Base-by-base conservation (phyloP, 2,329 filamentous ascomycete species). In the Botrytis squamosa region DNA sequence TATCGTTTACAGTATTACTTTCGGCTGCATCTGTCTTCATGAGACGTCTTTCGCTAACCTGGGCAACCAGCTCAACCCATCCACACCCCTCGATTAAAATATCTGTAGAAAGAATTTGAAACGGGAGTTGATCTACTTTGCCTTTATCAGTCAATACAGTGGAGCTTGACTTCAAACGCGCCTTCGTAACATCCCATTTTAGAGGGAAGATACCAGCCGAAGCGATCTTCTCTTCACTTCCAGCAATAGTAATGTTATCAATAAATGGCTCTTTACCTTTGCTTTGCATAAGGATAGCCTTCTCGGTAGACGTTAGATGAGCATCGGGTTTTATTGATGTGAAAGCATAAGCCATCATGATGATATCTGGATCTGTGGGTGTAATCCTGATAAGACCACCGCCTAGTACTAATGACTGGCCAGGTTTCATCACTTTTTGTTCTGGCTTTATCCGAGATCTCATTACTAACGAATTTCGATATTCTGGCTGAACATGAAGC, bases 31-130 rank as follows among this genome's bases (percentile, higher is more conserved):
- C 5, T 63, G 18, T 5, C 38, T 25, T 64, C 70, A 57, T 10
- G 33, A 55, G 46, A 74, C 86, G 84, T 79, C 83, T 87, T 25
- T 86, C 88, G 69, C 95, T 89, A 16, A 97, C 89, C 83, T 99
- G 95, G 4, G 91, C 91, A 0, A 90, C 91, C 59, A 99, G 82
- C 83, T 99, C 96, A 3, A 99, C 88, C 93, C 97, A 99, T 12
- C 96, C 96, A 40, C 94, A 91, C 2, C 96, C 94, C 81, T 98
- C 95, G 68, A 99, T 90, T 22, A 99, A 84, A 38, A 99, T 90
- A 80, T 99, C 97, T 0, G 91, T 88, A 14, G 92, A 90, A 75
- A 96, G 86, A 3, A 98, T 90, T 22, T 89, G 88, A 82, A 95
- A 99, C 0, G 94, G 93, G 7, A 98, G 84, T 25, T 86, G 84